phyloP scores from a whole-genome alignment of 352 stramenopile species.

The Peronospora belbahrii region DNA sequence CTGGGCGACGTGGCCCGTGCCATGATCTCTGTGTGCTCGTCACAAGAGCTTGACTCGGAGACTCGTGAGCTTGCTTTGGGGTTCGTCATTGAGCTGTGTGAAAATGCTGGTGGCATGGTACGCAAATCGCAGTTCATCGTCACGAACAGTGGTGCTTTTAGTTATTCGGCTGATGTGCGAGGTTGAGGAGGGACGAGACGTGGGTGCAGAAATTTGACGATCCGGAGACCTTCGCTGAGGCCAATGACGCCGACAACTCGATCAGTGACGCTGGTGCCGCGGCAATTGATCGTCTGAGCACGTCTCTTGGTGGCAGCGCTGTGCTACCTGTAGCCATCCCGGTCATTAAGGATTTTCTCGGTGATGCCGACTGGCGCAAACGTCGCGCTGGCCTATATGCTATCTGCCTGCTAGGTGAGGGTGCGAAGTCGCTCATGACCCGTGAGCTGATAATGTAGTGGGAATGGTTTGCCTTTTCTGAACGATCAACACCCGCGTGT shows the following conservation, averaged over 20 bases:
- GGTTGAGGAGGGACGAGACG: constrained; percentile 60
- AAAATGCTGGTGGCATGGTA: constrained; percentile 75
- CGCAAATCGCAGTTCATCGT: constrained; percentile 67
- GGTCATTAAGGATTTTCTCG: constrained; percentile 57
- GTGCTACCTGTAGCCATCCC: constrained; percentile 75
- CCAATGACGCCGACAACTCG: constrained; percentile 48
- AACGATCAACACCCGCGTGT: constrained; percentile 67
- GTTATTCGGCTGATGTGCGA: constrained; percentile 78
- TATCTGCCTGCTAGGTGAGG: constrained; percentile 68
- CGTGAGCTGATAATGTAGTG: constrained; percentile 72
- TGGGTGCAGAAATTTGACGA: constrained; percentile 79
- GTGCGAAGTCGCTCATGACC: constrained; percentile 74
- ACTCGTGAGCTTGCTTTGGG: constrained; percentile 75
- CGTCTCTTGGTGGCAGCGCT: constrained; percentile 57
- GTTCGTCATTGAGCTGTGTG: constrained; percentile 72
- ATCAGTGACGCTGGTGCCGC: constrained; percentile 67
- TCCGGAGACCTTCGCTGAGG: constrained; percentile 63
- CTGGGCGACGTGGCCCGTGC: constrained; percentile 63
- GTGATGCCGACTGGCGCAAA: constrained; percentile 62
- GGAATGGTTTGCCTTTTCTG: constrained; percentile 59
- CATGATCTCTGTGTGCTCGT: constrained; percentile 73
- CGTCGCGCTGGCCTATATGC: constrained; percentile 73
- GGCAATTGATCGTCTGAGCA: constrained; percentile 71
- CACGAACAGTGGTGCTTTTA: constrained; percentile 55
- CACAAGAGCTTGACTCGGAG: constrained; percentile 56